Evolutionary conservation across 2,329 filamentous ascomycete species (phyloP).

Genomic region (Parascedosporium putredinis): DNA sequence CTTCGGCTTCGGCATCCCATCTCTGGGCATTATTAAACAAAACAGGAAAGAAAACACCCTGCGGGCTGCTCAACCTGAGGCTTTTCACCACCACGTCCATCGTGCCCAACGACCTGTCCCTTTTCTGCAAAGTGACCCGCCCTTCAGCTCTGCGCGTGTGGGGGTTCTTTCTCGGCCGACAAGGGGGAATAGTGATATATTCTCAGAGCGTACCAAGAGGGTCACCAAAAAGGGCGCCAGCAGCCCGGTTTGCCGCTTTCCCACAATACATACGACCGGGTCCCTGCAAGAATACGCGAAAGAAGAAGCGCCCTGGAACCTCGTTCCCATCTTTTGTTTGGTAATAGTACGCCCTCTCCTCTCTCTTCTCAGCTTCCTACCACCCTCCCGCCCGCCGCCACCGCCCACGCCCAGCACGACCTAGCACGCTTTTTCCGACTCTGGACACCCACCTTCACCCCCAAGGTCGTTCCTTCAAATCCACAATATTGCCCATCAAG

Average conservation of each 20-base stretch:
- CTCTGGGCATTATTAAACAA: no score
- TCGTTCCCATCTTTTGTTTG: not conserved
- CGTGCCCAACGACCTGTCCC: not conserved
- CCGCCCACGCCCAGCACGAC: no score
- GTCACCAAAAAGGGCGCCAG: not conserved
- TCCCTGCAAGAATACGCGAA: not conserved
- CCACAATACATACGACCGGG: not conserved
- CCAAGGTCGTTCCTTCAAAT: not conserved
- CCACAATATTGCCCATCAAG: not conserved
- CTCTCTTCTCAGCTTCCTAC: no score
- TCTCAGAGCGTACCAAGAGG: no score
- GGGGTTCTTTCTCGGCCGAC: conserved; percentile 1
- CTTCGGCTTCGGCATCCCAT: not conserved
- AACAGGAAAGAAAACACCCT: not conserved
- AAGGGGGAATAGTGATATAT: no score
- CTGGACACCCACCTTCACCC: not conserved
- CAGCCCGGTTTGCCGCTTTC: not conserved
- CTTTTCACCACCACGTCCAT: not conserved
- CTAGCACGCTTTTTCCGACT: not conserved
- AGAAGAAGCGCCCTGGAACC: not conserved
- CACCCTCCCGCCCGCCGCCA: no score
- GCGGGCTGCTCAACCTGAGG: no score
- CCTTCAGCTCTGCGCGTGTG: not conserved
- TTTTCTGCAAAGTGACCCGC: not conserved
- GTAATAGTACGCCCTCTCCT: no score